These are phyloP conservation scores for Rhodosporidiobolus odoratus DNA, from an alignment of 768 basidiomycete species.

Conservation along the genomic window DNA sequence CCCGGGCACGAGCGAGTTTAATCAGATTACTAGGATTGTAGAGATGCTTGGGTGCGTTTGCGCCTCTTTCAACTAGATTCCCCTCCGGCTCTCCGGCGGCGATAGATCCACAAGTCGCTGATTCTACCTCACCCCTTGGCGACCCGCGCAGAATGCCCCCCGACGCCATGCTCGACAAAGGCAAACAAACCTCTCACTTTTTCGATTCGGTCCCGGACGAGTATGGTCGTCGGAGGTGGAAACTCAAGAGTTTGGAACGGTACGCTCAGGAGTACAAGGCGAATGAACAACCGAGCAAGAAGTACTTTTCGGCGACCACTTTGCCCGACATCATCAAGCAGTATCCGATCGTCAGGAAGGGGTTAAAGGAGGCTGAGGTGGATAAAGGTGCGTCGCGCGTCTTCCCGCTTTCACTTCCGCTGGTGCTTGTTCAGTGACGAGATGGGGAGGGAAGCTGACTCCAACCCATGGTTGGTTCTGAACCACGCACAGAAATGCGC, in stretches of 20 bases:
- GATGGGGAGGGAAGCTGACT: background rate
- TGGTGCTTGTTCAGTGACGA: background rate
- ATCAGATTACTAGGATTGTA: constrained; percentile 91
- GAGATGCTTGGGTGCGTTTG: constrained; percentile 90
- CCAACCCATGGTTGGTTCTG: constrained; percentile 6
- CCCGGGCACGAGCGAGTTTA: constrained; percentile 98
- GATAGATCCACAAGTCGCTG: background rate
- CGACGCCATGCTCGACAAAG: constrained; percentile 84
- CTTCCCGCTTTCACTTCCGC: background rate
- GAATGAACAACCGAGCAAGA: constrained; percentile 95
- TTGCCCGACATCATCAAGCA: constrained; percentile 93
- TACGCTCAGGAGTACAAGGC: constrained; percentile 92
- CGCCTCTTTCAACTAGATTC: background rate
- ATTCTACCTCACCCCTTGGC: background rate
- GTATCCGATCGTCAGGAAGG: constrained; percentile 77
- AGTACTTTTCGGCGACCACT: constrained; percentile 92
- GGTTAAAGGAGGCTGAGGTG: constrained; percentile 78
- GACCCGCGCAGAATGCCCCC: constrained; percentile 70
- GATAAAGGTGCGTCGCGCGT: constrained; percentile 39
- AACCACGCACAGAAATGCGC: constrained; percentile 66
- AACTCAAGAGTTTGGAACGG: constrained; percentile 85
- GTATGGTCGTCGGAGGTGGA: constrained; percentile 67
- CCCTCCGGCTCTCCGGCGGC: background rate
- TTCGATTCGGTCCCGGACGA: constrained; percentile 74
- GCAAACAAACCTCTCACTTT: constrained; percentile 90